Evolutionary conservation across 2,329 filamentous ascomycete genomes (phyloP), one percentile per base, ranked within the genome.

Genomic region (Geosmithia flava): DNA sequence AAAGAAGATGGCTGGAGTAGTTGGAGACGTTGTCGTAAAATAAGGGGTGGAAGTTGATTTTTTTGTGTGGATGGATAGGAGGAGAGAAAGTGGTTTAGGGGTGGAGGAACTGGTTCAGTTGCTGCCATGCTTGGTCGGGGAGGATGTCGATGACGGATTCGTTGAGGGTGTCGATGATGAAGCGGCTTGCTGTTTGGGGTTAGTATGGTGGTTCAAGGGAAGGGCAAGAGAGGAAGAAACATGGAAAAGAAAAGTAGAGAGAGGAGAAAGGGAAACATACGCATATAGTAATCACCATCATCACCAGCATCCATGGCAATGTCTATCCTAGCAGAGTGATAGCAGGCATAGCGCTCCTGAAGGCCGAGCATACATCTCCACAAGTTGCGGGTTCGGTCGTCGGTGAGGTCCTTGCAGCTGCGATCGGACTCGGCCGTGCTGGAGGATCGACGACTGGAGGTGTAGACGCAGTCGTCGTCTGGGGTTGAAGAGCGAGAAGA

Each of bases 321-420:
- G 45, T 70, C 68, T 55, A 74, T 72, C 30, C 71, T 59, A 15
- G 70, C 68, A 17, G 70, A 74, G 27, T 68, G 71, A 52, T 74
- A 74, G 58, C 71, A 74, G 6, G 67, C 66, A 47, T 70, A 74
- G 5, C 59, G 62, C 51, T 62, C 59, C 55, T 74, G 71, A 8
- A 74, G 60, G 45, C 68, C 64, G 2, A 74, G 62, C 71, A 74
- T 74, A 53, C 70, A 70, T 45, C 60, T 56, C 71, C 71, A 74
- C 3, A 74, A 55, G 37, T 66, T 63, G 19, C 62, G 58, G 3
- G 64, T 68, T 50, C 70, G 67, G 29, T 68, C 63, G 20, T 56
- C 54, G 20, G 54, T 61, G 60, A 67, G 59, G 52, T 53, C 55
- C 46, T 55, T 54, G 48, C 58, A 59, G 52, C 44, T 67, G 13